These are phyloP conservation scores for Cucumis sativus DNA, from an alignment of 306 rosid species.

Conservation along the genomic window Cucumber_9930_V3 NC_026656.2:1166001-1166500, in stretches of 20 bases:
- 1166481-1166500: slow-evolving; percentile 50
- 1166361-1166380: not conserved
- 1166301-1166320: not conserved
- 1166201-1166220: not conserved
- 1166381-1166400: not conserved
- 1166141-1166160: too few species aligned
- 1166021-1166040: not conserved
- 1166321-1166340: not conserved
- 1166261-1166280: not conserved
- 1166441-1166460: slow-evolving; percentile 80
- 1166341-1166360: not conserved
- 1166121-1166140: too few species aligned
- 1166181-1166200: too few species aligned
- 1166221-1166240: not conserved
- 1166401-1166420: not conserved
- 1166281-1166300: not conserved
- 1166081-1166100: too few species aligned
- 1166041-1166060: not conserved
- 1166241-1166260: too few species aligned
- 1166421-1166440: slow-evolving; percentile 18
- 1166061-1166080: too few species aligned
- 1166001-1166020: not conserved
- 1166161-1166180: too few species aligned
- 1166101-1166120: too few species aligned
- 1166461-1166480: slow-evolving; percentile 66